Conservation (phyloP, 306 rosid genomes). For the Ammopiptanthus mongolicus region DNA sequence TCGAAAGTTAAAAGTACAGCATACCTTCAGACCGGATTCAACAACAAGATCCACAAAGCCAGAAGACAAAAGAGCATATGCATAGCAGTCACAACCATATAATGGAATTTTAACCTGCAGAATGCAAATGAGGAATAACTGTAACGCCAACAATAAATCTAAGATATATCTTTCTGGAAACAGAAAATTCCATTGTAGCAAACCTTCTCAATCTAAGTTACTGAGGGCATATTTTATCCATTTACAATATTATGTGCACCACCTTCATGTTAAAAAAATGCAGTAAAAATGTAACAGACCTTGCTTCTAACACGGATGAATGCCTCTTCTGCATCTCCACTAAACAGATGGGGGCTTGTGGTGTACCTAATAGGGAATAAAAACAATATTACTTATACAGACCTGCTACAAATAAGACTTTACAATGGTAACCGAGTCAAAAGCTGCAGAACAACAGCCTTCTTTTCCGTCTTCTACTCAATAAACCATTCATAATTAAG, state of each 20-base stretch:
- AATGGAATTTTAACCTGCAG: slow-evolving; percentile 83
- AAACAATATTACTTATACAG: background rate
- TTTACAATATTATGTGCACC: background rate
- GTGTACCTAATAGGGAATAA: slow-evolving; percentile 54
- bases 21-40: slow-evolving; percentile 91
- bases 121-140: background rate
- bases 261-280: background rate
- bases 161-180: background rate
- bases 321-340: slow-evolving; percentile 76
- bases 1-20: slow-evolving; percentile 2
- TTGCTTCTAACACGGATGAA: slow-evolving; percentile 78
- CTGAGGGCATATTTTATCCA: background rate
- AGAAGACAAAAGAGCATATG: slow-evolving; percentile 87
- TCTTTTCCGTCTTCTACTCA: background rate
- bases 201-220: background rate
- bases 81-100: slow-evolving; percentile 98
- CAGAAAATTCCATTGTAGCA: background rate
- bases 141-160: background rate
- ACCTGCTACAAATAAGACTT: background rate
- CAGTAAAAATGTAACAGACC: slow-evolving; percentile 40
- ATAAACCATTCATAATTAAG: background rate
- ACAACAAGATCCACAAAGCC: slow-evolving; percentile 94
- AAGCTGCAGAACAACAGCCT: slow-evolving; percentile 10
- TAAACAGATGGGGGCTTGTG: slow-evolving; percentile 91
- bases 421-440: background rate